Evolutionary conservation across 495 filamentous ascomycete genomes (phyloP), one percentile per base, ranked within the genome.

Genomic region (Lentithecium fluviatile): DNA sequence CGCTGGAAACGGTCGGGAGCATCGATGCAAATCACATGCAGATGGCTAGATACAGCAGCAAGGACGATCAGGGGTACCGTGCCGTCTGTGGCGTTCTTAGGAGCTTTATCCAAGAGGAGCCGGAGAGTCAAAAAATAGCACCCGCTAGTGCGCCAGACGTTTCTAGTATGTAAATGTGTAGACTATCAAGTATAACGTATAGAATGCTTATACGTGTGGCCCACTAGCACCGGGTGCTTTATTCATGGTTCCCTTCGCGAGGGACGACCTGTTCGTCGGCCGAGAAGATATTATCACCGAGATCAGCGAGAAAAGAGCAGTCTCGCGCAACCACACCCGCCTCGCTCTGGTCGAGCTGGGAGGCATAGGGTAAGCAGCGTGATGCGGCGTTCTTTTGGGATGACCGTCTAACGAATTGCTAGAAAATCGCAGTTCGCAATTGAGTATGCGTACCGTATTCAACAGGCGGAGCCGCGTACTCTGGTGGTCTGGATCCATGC

Each of bases 311-410:
- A 34, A 42, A 7, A 5, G 45, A 38, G n/a, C 1, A 62, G 51
- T 26, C 19, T 21, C 52, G 32, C 37, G 2, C 15, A 36, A 20
- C 15, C 47, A 59, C 47, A 45, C 38, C 3, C 58, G 58, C 21
- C 23, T 48, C 5, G 50, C 58, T 21, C 40, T 61, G 5, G 50
- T 61, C 46, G 58, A 49, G 6, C 58, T 54, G 1, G 48, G 49
- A 32, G 58, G 58, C 38, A 36, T 54, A 13, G 79, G 58, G 58
- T 61, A 15, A 45, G 58, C 23, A 59, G 2, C 36, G 10, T 24
- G 23, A 43, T 45, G 37, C 12, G 2, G 48, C 36, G 1, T 21
- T n/a, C 20, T 1, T n/a, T 46, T 45, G 10, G 3, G 37, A 26
- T 1, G 5, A 19, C 17, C 13, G 40, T 7, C 19, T 45, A 17